Conservation (phyloP, 495 filamentous ascomycete species). For the Copromyces sp. region DNA sequence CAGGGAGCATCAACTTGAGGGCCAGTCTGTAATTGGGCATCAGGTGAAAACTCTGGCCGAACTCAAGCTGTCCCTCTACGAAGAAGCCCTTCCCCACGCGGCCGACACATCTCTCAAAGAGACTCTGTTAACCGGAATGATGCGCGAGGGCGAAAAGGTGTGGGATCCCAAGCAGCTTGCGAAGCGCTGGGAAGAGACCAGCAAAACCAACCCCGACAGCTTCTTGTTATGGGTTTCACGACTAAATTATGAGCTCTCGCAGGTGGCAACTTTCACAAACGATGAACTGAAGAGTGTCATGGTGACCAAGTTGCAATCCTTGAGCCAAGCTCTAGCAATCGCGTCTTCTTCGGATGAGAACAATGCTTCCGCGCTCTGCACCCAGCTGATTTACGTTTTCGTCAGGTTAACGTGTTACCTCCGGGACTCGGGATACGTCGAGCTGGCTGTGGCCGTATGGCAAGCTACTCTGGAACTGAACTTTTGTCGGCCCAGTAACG, state of each 20-base stretch:
- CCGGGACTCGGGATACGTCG: slow-evolving; percentile 69
- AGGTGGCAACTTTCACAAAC: slow-evolving; percentile 57
- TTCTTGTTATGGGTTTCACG: slow-evolving; percentile 63
- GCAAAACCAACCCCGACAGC: slow-evolving; percentile 47
- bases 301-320: slow-evolving; percentile 40
- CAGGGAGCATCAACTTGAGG: slow-evolving; percentile 14
- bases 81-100: slow-evolving; percentile 58
- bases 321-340: slow-evolving; percentile 29
- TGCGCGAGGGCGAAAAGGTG: slow-evolving; percentile 58
- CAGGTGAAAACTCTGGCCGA: slow-evolving; percentile 53
- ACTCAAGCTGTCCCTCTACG: slow-evolving; percentile 71
- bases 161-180: slow-evolving; percentile 59
- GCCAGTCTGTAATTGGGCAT: slow-evolving; percentile 3
- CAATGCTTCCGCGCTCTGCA: slow-evolving; percentile 11
- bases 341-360: slow-evolving; percentile 19
- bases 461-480: slow-evolving; percentile 71
- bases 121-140: slow-evolving; percentile 50
- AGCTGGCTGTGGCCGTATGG: slow-evolving; percentile 70
- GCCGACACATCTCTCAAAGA: slow-evolving; percentile 34
- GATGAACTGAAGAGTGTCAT: slow-evolving; percentile 51
- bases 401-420: slow-evolving; percentile 64
- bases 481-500: slow-evolving; percentile 40
- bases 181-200: slow-evolving; percentile 53
- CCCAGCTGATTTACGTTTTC: slow-evolving; percentile 60
- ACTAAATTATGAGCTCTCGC: slow-evolving; percentile 64